Base-by-base conservation (phyloP, 139 green algal genomes). In the Limnomonas spitsbergensis region DNA sequence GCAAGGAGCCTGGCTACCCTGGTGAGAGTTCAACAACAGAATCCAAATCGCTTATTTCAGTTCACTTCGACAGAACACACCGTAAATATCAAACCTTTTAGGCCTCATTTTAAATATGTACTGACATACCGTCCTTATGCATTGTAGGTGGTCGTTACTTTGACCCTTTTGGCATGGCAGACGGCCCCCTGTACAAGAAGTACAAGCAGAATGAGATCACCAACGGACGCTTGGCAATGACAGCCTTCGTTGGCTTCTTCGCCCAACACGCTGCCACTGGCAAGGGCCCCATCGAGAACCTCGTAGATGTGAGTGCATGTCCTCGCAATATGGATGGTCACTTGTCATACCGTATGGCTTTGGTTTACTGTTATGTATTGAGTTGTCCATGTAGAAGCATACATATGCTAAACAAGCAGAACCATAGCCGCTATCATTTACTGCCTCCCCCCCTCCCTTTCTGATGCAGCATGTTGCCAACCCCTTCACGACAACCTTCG, bases 181-280 rank as follows among this genome's bases (percentile, higher is more conserved):
- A 35, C 3, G 73, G 73, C 73, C 29, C 29, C 52, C 2, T 32
- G 47, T 86, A 90, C 80, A 86, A 92, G 78, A 39, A 84, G 36
- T 93, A 91, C 79, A 80, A 88, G 61, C 76, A 93, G 84, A 95
- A 95, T 77, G 94, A 98, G 86, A 89, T 97, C 85, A 93, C 92
- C 82, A 98, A 98, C 85, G 94, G 91, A 68, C 90, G 94, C 78
- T 85, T 98, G 29, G 93, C 91, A 47, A 92, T 95, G 90, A 6
- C 85, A 66, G 61, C 85, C 37, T 80, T 92, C 38, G 31, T 93
- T 4, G 91, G 90, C 70, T 96, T 93, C 78, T 80, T 84, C 26
- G 82, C 83, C 7, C 90, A 95, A 85, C 83, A 94, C 78, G 81
- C 76, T 20, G 90, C 89, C 53, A 94, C 89, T 35, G 89, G 89